Percentiles rank a stretch among this genome's conserved stretches.
phyloP scores from a whole-genome alignment of 202 grass and related monocot species.

The Alloteropsis angusta region DNA sequence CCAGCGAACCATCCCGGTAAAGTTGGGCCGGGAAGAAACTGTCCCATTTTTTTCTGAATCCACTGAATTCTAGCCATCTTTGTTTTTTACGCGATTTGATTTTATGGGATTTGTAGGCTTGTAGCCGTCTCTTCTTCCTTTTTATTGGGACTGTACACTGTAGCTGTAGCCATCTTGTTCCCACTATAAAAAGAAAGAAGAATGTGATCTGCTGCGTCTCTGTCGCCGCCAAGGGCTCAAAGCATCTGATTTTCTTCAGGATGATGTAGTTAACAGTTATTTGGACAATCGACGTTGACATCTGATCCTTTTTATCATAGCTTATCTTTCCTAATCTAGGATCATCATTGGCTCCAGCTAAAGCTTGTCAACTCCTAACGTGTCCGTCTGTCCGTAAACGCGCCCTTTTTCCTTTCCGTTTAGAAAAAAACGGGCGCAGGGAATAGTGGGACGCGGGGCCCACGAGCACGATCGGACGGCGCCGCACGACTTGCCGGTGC shows the following conservation, averaged over 20 bases:
- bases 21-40: not conserved
- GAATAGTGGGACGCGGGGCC: not conserved
- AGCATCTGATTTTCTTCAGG: not conserved
- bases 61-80: too few relatives aligned
- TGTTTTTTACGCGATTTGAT: too few relatives aligned
- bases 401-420: not conserved
- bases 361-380: conserved; percentile 16
- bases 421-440: not conserved
- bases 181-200: not conserved
- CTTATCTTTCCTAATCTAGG: not conserved
- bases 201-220: not conserved
- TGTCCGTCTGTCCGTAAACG: not conserved
- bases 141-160: too few relatives aligned
- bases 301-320: not conserved
- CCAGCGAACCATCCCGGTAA: not conserved
- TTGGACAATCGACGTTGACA: not conserved
- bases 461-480: conserved; percentile 9
- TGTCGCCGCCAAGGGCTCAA: not conserved
- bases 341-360: not conserved
- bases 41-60: too few relatives aligned
- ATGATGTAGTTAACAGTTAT: not conserved
- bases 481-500: not conserved
- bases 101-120: too few relatives aligned
- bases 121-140: too few relatives aligned
- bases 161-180: not conserved